Evolutionary conservation across 108 stramenopile species (phyloP), one percentile per base, ranked within the genome.

Genomic region (Nitzschia palea): DNA sequence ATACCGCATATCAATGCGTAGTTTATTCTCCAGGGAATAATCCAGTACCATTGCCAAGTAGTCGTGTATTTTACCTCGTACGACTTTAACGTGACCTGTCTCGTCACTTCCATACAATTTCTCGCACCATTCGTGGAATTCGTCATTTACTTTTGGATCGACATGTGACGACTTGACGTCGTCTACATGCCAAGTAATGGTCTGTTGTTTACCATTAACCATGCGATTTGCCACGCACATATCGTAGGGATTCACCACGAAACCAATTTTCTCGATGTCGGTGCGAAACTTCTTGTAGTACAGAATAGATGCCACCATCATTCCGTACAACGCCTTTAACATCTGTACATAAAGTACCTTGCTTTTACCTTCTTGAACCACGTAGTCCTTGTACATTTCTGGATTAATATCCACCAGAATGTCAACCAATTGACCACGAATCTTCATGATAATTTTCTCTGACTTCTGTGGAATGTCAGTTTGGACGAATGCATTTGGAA

Each of bases 401-500:
- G 77, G 76, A 4, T 37, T 67, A 17, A 73, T 68, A 14, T 78
- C 34, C 4, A 22, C 9, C 1, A 78, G 34, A 15, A 65, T 34
- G 40, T 77, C 76, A 30, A 71, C 68, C 50, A 71, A 22, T 14
- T 33, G 12, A 9, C 77, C 65, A 22, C 10, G 12, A 0, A 78
- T 52, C 14, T 58, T 44, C 25, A 54, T 32, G 17, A 52, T 59
- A 1, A 67, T 53, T 15, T 15, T 15, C 42, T n/a, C n/a, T n/a
- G n/a, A n/a, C n/a, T n/a, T n/a, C n/a, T n/a, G n/a, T n/a, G n/a
- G n/a, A n/a, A n/a, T n/a, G n/a, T n/a, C n/a, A n/a, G 81, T 55
- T 34, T 86, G 85, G 12, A 86, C 23, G 61, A 81, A 86, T 0
- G 80, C 74, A 28, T 62, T 67, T 0, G 76, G 77, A n/a, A 86